Base-by-base conservation (phyloP, 192 early-diverging fungal species). In the Entomortierella parvispora region DNA sequence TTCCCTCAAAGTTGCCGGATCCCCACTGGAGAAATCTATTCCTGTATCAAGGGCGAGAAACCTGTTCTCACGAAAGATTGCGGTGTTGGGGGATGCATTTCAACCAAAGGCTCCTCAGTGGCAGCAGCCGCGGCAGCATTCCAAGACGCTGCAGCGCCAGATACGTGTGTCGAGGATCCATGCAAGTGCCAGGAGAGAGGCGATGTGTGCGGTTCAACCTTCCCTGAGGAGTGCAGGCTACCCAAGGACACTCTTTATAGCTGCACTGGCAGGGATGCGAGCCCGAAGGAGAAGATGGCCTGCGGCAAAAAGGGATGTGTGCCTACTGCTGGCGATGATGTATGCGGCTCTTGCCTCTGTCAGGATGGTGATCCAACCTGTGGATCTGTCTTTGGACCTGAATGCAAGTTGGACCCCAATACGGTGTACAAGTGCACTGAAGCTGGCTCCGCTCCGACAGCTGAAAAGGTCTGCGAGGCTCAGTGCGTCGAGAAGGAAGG, bases 101-200 rank as follows among this genome's bases (percentile, higher is more conserved):
- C 29, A 26, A 32, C 53, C 53, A 14, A 14, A 6, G 14, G 26
- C 29, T 26, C 26, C 18, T 33, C 31, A 2, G 15, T 55, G 11
- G 12, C 12, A 40, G 26, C 53, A 2, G 53, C 53, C 3, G 10
- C 1, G 29, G 10, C 32, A 6, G n/a, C 32, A 2, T 57, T 42
- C 20, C 2, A 42, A 12, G 31, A 2, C 8, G 7, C 51, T 7
- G 3, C 22, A 31, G 8, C 15, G 18, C 10, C 18, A 17, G 53
- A 55, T 29, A 54, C 28, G 52, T 54, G 53, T 32, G 18, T 29
- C 32, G 18, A 55, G 32, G 56, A 44, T 44, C 56, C 56, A 43
- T 58, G 56, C 56, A 44, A 44, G 54, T 57, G 54, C 54, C 54
- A 57, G 20, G 54, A 42, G 20, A 34, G 6, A n/a, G 54, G 54